These are phyloP conservation scores for Ophiostoma sp. DNA, from an alignment of 2,329 filamentous ascomycete genomes.

Conservation along the genomic window DNA sequence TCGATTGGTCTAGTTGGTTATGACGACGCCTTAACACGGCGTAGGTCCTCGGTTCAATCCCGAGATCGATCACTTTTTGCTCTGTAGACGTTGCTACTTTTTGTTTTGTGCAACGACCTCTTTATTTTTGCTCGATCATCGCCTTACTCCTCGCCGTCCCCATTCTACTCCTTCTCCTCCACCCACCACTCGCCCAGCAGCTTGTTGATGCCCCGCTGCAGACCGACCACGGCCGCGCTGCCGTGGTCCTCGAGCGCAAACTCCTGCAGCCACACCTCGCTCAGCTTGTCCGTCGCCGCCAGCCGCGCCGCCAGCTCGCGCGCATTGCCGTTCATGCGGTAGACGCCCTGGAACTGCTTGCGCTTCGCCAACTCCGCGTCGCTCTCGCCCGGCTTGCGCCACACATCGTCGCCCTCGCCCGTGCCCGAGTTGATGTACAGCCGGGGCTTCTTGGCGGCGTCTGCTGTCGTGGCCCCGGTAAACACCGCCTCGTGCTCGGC, in stretches of 20 bases:
- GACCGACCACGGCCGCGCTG: conserved; percentile 16
- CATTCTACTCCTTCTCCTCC: neutral
- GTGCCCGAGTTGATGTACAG: conserved; percentile 22
- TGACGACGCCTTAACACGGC: conserved; percentile 14
- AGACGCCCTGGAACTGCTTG: neutral
- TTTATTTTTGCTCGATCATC: neutral
- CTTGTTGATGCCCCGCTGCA: conserved; percentile 22
- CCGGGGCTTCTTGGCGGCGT: neutral
- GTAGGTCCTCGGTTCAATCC: conserved; percentile 16
- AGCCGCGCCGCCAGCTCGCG: conserved; percentile 15
- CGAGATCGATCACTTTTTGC: conserved; percentile 11
- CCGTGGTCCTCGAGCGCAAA: conserved; percentile 23
- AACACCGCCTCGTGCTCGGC: conserved; percentile 15
- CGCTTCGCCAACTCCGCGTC: conserved; percentile 17
- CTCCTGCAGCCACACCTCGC: conserved; percentile 19
- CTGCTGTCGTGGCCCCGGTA: neutral
- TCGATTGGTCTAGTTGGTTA: conserved; percentile 10
- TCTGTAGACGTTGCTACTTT: neutral
- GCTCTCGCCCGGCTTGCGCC: conserved; percentile 17
- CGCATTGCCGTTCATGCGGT: conserved; percentile 16
- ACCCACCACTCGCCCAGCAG: conserved; percentile 20
- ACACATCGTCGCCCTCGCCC: conserved; percentile 18
- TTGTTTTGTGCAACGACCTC: too few relatives aligned
- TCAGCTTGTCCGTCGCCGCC: neutral
- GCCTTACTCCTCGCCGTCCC: too few relatives aligned